phyloP scores from a whole-genome alignment of 768 basidiomycete genomes.

The Mycena olivaceomarginata region DNA sequence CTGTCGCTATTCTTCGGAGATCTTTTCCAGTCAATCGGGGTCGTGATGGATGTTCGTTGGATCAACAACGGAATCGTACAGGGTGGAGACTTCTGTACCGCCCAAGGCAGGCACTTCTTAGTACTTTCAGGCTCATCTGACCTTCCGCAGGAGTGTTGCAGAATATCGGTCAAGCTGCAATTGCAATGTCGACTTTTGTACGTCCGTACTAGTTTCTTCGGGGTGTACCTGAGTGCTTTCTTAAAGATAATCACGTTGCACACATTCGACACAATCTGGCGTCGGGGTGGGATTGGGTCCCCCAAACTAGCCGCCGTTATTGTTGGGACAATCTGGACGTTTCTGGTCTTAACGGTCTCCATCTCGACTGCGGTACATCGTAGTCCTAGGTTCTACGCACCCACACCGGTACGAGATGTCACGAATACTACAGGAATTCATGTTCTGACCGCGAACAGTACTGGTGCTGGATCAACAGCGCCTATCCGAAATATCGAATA shows the following conservation, averaged over 20 bases:
- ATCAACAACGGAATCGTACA: constrained; percentile 28
- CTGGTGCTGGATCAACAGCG: constrained; percentile 43
- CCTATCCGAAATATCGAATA: constrained; percentile 30
- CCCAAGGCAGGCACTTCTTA: not conserved
- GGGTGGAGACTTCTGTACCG: constrained; percentile 19
- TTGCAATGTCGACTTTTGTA: constrained; percentile 33
- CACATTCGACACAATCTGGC: constrained; percentile 33
- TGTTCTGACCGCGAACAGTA: constrained; percentile 1
- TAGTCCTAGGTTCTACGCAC: constrained; percentile 27
- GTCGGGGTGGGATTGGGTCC: not conserved
- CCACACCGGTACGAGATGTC: constrained; percentile 25
- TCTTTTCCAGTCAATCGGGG: constrained; percentile 28
- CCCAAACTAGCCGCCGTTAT: constrained; percentile 4
- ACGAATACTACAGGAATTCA: not conserved
- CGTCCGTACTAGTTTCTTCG: not conserved
- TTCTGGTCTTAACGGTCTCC: constrained; percentile 17
- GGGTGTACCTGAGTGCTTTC: not conserved
- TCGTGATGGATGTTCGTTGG: constrained; percentile 30
- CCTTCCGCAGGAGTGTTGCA: constrained; percentile 3
- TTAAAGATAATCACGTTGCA: constrained; percentile 28
- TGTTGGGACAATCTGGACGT: constrained; percentile 25
- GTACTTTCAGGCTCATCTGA: not conserved
- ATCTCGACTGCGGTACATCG: constrained; percentile 17
- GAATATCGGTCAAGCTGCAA: constrained; percentile 28
- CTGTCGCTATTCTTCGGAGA: constrained; percentile 35